Evolutionary conservation across 148 eudicot species (phyloP), one percentile per base, ranked within the genome.

Genomic region (Pharnaceum exiguum): DNA sequence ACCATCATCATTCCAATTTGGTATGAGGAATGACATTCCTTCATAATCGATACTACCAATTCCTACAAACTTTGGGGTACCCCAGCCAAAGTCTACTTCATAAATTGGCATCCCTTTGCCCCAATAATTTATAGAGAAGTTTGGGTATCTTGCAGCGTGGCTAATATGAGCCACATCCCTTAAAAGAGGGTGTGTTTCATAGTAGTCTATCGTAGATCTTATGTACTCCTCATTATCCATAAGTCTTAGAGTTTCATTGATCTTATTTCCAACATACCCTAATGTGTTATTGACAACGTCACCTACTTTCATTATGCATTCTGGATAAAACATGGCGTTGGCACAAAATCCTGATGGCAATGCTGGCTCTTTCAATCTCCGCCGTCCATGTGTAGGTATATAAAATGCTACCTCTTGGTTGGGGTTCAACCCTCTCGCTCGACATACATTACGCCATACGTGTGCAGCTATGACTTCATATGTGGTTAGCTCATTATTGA

Each of bases 31-130:
- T 0, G 73, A 59, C 1, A 62, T 22, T 23, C 77, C 77, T 22
- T 73, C 77, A 16, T 44, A 51, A 2, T 32, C 24, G 11, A 70
- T 58, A 29, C 64, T 69, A 17, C 65, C 69, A 2, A 35, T 48
- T 9, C 75, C 69, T 44, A 63, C 46, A 55, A 49, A 50, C 8
- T 40, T 64, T 8, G 75, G 75, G 1, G 53, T 19, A 23, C 69
- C 75, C 75, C 64, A 64, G 11, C 75, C 75, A 23, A 70, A 63
- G 26, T 70, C 69, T 0, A 61, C 55, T 26, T 50, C 69, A 35
- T 44, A 27, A 0, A 63, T 25, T 3, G 75, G 69, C 11, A 70
- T 31, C 53, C 65, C n/a, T n/a, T n/a, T 63, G 16, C 46, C 60
- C 75, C 69, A 70, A 27, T 63, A 63, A 6, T 62, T 70, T 32